phyloP scores from a whole-genome alignment of 2,329 filamentous ascomycete genomes.

The Alternaria angustiovoidea region DNA sequence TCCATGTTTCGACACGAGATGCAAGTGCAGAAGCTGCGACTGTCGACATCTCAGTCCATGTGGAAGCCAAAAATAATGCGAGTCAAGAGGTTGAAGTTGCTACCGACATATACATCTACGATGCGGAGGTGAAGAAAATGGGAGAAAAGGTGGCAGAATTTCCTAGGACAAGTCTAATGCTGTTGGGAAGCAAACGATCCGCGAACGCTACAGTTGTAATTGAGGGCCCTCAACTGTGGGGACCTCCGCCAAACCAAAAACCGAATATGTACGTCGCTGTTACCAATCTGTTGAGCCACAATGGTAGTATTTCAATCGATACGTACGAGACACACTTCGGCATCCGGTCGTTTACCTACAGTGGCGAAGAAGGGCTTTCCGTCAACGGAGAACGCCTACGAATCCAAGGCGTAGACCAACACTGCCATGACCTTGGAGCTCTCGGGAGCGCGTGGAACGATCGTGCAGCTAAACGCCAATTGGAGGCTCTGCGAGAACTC shows the following conservation, averaged over 20 bases:
- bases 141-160: constrained; percentile 18
- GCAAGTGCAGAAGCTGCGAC: constrained; percentile 57
- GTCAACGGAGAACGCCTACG: constrained; percentile 58
- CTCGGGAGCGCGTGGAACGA: constrained; percentile 61
- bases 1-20: constrained; percentile 55
- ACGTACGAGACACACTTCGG: constrained; percentile 59
- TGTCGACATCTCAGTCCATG: constrained; percentile 54
- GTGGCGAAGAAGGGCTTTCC: constrained; percentile 53
- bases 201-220: constrained; percentile 51
- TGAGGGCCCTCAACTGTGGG: constrained; percentile 58
- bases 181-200: constrained; percentile 37
- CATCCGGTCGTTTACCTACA: constrained; percentile 56
- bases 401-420: constrained; percentile 60
- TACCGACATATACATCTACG: constrained; percentile 53
- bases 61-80: constrained; percentile 32
- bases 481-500: constrained; percentile 60
- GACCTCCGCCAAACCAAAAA: constrained; percentile 55
- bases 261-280: constrained; percentile 61
- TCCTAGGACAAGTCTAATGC: neutral
- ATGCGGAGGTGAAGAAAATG: constrained; percentile 40
- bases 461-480: constrained; percentile 59
- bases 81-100: constrained; percentile 49
- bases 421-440: constrained; percentile 60
- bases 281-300: constrained; percentile 42
- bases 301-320: constrained; percentile 40